Evolutionary conservation across 2,329 filamentous ascomycete species (phyloP), one percentile per base, ranked within the genome.

Genomic region (Ophiostoma perfectum): DNA sequence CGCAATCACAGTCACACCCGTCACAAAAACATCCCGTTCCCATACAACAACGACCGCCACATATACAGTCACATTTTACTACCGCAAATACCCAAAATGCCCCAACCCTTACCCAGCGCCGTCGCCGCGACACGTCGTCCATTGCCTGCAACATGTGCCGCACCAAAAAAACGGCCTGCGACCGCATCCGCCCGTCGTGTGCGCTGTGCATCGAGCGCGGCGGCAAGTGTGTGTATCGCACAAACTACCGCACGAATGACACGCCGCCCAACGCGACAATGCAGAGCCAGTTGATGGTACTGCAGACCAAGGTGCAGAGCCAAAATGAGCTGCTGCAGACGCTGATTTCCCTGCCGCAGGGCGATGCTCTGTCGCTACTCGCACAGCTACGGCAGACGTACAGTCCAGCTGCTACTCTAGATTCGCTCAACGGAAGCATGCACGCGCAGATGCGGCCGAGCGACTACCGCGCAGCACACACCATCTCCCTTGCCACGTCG

Each of bases 121-220:
- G 65, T 8, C 68, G 68, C 8, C 65, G 68, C 3, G 68, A 69
- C 42, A 69, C 68, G 11, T 44, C 68, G 18, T 64, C 65, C 7
- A 69, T 69, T 18, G 69, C 67, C 36, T 70, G 69, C 62, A 68
- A 70, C 52, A 62, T 45, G 44, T 70, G 69, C 45, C 69, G 69
- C 14, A 39, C 69, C 1, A 70, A 67, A 36, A 70, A 69, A 44
- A 70, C 67, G 2, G 65, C 65, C 0, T 70, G 69, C 8, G 67
- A 70, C 42, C 60, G 65, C 12, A 18, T 58, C 7, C 62, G 66
- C 14, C 69, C 69, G 9, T 60, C 60, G 2, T 70, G 69, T 45
- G 64, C 69, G 47, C 60, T 64, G 5, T 70, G 69, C 52, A 67
- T 64, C 6, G 64, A 70, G 41, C 55, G 69, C 3, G 67, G 67